A percentile compares a stretch with the other conserved stretches of the same genome.
Evolutionary conservation across 2,329 filamentous ascomycete species (phyloP).

Genomic region (Xylariomycetidae sp.): DNA sequence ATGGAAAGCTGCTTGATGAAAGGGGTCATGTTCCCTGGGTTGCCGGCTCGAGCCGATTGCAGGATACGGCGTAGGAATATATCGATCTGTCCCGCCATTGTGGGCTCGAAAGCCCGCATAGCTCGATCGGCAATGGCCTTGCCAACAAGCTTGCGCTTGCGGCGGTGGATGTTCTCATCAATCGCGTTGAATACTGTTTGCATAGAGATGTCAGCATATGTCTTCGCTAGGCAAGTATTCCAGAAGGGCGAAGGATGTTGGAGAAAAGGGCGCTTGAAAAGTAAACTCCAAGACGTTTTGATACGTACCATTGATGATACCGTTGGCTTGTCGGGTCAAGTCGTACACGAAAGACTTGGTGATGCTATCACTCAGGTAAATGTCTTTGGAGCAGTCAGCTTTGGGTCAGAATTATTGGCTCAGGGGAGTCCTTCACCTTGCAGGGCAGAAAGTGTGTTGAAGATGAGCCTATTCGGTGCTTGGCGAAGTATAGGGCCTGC

Average conservation of each 20-base stretch:
- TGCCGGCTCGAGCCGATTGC: background rate
- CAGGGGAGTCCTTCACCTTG: no score
- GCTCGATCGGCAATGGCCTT: conserved; percentile 2
- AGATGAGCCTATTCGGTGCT: background rate
- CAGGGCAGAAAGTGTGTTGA: background rate
- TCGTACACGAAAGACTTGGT: no score
- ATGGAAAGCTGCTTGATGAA: background rate
- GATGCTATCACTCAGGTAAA: no score
- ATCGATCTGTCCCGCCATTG: background rate
- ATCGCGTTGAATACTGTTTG: conserved; percentile 1
- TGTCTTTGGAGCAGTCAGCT: no score
- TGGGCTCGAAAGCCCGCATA: conserved; percentile 3
- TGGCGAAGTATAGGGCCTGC: background rate
- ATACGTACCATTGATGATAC: no score
- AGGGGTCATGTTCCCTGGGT: background rate
- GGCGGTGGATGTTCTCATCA: background rate
- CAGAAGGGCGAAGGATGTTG: no score
- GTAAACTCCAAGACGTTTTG: no score
- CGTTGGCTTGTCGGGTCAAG: no score
- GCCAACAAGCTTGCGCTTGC: conserved; percentile 1
- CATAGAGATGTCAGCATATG: background rate
- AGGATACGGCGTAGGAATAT: conserved; percentile 3
- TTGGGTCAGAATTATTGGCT: no score
- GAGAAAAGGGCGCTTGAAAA: no score
- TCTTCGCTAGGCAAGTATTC: no score